Base-by-base conservation (phyloP, 2,329 filamentous ascomycete genomes). In the Lachnellula occidentalis region DNA sequence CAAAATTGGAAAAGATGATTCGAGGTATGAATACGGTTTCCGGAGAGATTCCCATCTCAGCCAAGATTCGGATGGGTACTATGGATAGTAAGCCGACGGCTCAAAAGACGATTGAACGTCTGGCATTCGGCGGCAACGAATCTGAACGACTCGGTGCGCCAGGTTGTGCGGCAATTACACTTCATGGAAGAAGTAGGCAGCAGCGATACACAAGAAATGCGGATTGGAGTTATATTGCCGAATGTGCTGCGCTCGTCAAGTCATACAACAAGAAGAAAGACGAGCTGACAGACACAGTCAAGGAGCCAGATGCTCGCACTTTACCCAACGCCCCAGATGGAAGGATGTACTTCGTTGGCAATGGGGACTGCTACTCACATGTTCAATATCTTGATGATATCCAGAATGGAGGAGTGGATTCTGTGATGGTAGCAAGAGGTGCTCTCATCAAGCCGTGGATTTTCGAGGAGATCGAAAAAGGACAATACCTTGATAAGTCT, bases 381-480 rank as follows among this genome's bases (percentile, higher is more conserved):
- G 74, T 85, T 34, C 91, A 97, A 69, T 97, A 97, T 74, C 84
- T 84, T 59, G 76, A 85, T 54, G 85, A 94, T 66, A 77, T 97
- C 39, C 78, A 86, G 47, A 81, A 92, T 56, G 81, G 89, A 36
- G 82, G 83, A 46, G 91, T 97, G 45, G 92, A 97, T 74, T 85
- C 85, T n/a, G 88, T 96, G 68, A 97, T 99, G 94, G 84, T 97
- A 58, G 94, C 86, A n/a, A 88, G 94, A 57, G 94, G 94, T 54
- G 94, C 94, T 9, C 80, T 99, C 55, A 90, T 97, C 74, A 99
- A 99, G 74, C 94, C 94, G 1, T 99, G 94, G 94, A 78, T 99
- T 59, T 99, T 97, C 68, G 94, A 99, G 72, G 94, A 99, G 73
- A 97, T 99, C 53, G 83, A 89, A 62, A 81, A 85, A 59, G 88